phyloP scores from a whole-genome alignment of 768 basidiomycete species.

The Boletus rubroflammeus region DNA sequence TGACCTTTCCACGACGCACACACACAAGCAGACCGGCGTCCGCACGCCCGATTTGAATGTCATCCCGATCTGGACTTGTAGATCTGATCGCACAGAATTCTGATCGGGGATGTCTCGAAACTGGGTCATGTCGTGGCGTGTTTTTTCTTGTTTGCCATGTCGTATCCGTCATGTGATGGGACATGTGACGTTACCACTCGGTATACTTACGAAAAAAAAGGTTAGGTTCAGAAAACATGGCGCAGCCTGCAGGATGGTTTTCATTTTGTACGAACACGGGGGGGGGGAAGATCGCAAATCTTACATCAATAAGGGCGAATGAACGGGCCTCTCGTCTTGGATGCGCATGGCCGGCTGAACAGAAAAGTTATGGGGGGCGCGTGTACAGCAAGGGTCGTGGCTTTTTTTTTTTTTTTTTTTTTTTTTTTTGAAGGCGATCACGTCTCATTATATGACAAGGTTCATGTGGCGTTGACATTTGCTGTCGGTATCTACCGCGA shows the following conservation, averaged over 20 bases:
- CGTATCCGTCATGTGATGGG: constrained; percentile 19
- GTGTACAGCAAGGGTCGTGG: constrained; percentile 11
- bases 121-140: constrained; percentile 10
- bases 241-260: constrained; percentile 10
- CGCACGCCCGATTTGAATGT: constrained; percentile 15
- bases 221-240: constrained; percentile 23
- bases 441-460: constrained; percentile 20
- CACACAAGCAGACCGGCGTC: constrained; percentile 16
- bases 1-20: constrained; percentile 4
- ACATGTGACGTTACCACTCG: constrained; percentile 21
- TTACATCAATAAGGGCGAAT: constrained; percentile 1
- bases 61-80: constrained; percentile 18
- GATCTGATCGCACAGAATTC: constrained; percentile 35
- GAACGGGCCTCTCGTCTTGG: background rate
- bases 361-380: background rate
- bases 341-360: constrained; percentile 5
- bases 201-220: constrained; percentile 12
- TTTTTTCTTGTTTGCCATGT: constrained; percentile 12
- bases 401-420: constrained; percentile 10
- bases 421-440: constrained; percentile 20
- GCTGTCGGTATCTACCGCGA: constrained; percentile 20
- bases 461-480: constrained; percentile 27
- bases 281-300: constrained; percentile 3
- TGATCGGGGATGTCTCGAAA: constrained; percentile 30
- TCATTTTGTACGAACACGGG: constrained; percentile 12